Conservation (phyloP, 148 eudicot genomes). For the Limonium bicolor region DNA sequence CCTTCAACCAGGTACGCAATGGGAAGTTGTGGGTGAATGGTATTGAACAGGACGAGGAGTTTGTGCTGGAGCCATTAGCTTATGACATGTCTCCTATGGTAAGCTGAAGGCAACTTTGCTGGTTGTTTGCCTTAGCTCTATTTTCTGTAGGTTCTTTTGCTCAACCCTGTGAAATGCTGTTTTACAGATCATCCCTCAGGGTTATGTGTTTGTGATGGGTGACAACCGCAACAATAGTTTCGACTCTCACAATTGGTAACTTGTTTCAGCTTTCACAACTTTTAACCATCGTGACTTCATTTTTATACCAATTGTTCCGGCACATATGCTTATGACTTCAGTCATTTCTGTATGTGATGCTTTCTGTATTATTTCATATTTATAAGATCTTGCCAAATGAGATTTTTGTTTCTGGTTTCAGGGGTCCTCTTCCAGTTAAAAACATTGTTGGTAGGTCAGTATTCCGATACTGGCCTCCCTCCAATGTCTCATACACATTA, state of each 20-base stretch:
- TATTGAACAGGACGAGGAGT: conserved; percentile 53
- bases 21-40: conserved; percentile 68
- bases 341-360: neutral
- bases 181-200: conserved; percentile 76
- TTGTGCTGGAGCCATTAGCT: conserved; percentile 67
- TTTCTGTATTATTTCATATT: neutral
- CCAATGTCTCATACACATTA: conserved; percentile 30
- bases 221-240: conserved; percentile 93
- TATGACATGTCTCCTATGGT: conserved; percentile 82
- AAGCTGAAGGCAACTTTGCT: conserved; percentile 1
- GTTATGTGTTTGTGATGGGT: conserved; percentile 85
- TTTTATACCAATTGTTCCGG: neutral
- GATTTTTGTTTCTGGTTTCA: conserved; percentile 9
- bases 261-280: neutral
- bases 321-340: neutral
- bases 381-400: neutral
- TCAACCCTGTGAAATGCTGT: no score
- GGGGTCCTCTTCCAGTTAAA: conserved; percentile 67
- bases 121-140: neutral
- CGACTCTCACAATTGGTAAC: conserved; percentile 86
- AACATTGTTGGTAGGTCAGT: conserved; percentile 52
- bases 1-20: conserved; percentile 35
- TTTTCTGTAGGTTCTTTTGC: no score
- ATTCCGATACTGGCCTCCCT: conserved; percentile 62
- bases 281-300: neutral